Conservation (phyloP, 495 filamentous ascomycete species). For the Aspergillus heteromorphus region DNA sequence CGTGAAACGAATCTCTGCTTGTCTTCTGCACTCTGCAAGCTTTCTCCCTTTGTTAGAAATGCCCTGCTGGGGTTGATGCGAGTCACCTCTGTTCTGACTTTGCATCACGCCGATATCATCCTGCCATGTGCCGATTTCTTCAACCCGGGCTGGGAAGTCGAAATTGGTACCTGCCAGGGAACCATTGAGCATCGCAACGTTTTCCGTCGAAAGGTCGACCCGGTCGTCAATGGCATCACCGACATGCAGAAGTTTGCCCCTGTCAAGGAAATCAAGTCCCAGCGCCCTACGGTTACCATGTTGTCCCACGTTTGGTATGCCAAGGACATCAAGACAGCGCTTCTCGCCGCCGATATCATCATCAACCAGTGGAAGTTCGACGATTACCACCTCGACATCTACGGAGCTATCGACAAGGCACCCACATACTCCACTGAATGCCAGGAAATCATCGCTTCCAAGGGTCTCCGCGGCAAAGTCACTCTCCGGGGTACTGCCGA, state of each 20-base stretch:
- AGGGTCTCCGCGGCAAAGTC: constrained; percentile 49
- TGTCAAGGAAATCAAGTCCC: constrained; percentile 51
- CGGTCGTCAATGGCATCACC: constrained; percentile 63
- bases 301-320: constrained; percentile 60
- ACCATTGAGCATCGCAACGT: constrained; percentile 52
- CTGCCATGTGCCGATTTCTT: constrained; percentile 62
- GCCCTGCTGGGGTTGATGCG: constrained; percentile 52
- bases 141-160: constrained; percentile 63
- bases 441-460: constrained; percentile 57
- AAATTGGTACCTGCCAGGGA: constrained; percentile 57
- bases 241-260: constrained; percentile 61
- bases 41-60: constrained; percentile 54
- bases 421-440: constrained; percentile 57
- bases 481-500: constrained; percentile 52
- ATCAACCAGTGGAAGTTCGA: constrained; percentile 62
- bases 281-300: constrained; percentile 59
- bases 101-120: constrained; percentile 61
- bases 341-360: constrained; percentile 60
- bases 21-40: constrained; percentile 54
- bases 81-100: constrained; percentile 53
- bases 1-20: constrained; percentile 58
- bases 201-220: constrained; percentile 60
- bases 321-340: constrained; percentile 60
- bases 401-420: constrained; percentile 56
- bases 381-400: constrained; percentile 59